A percentile compares a stretch with the other conserved stretches of the same genome.
phyloP scores from a whole-genome alignment of 345 rosid genomes.

The Mallotus nudiflorus region DNA sequence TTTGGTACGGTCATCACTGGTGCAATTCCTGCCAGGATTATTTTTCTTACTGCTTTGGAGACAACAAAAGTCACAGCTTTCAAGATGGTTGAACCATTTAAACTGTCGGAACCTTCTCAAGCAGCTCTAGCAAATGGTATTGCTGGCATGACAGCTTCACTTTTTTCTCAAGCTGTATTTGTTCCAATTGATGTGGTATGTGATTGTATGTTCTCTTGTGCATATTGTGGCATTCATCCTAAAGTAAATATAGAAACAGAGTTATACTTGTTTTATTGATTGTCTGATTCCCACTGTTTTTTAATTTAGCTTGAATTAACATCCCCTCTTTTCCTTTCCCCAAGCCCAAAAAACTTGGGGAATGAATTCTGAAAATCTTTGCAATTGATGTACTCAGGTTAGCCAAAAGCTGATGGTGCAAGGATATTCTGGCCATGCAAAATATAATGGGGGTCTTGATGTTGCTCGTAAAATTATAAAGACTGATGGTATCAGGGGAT shows the following conservation, averaged over 20 bases:
- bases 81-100: conserved; percentile 45
- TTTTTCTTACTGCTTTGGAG: conserved; percentile 85
- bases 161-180: conserved; percentile 83
- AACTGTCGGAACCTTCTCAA: conserved; percentile 63
- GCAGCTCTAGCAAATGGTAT: conserved; percentile 94
- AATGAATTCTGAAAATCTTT: no score
- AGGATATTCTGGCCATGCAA: conserved; percentile 92
- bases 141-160: conserved; percentile 92
- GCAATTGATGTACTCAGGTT: conserved; percentile 47
- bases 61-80: conserved; percentile 81
- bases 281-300: background rate
- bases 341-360: no score
- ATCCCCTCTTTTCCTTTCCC: no score
- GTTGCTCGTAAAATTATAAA: conserved; percentile 79
- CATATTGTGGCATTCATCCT: background rate
- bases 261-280: background rate
- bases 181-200: conserved; percentile 96
- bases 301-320: background rate
- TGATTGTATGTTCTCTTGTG: conserved; percentile 7
- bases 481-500: conserved; percentile 78
- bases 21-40: conserved; percentile 86
- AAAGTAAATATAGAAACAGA: background rate
- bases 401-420: conserved; percentile 99
- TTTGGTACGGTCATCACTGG: conserved; percentile 96
- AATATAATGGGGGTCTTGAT: conserved; percentile 86